These are phyloP conservation scores for Tolypocladium nubicola DNA, from an alignment of 2,329 filamentous ascomycete species.

Conservation along the genomic window DNA sequence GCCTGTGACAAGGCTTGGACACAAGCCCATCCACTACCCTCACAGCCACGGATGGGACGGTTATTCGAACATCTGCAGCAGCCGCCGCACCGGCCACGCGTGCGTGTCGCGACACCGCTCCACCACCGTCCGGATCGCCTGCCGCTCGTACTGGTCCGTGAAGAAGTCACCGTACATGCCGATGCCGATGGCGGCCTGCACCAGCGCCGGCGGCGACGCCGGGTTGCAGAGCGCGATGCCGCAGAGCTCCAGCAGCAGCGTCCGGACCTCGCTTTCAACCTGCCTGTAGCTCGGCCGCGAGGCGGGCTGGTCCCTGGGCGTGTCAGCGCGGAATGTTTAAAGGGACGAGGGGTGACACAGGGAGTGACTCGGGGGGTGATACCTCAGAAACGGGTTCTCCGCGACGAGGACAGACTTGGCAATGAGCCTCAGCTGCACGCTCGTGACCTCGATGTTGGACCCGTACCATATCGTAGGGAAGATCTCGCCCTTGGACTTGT, in stretches of 20 bases:
- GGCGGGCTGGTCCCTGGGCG: conserved; percentile 12
- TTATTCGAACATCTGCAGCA: conserved; percentile 25
- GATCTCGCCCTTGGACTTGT: conserved; percentile 25
- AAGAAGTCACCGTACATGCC: conserved; percentile 31
- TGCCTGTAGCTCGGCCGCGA: conserved; percentile 21
- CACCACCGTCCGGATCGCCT: conserved; percentile 25
- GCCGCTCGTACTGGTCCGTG: conserved; percentile 26
- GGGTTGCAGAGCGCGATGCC: conserved; percentile 29
- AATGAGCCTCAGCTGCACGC: conserved; percentile 27
- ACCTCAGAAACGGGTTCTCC: conserved; percentile 26
- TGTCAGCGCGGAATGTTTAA: neutral
- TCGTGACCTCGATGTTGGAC: conserved; percentile 28
- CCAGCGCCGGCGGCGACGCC: conserved; percentile 23
- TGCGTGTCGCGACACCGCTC: conserved; percentile 33
- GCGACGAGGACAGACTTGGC: conserved; percentile 28
- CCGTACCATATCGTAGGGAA: conserved; percentile 29
- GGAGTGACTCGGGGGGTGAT: neutral
- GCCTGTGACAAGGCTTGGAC: too few species aligned
- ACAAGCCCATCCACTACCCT: neutral
- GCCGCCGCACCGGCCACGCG: conserved; percentile 26
- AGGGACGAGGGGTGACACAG: too few species aligned
- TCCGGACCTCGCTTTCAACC: conserved; percentile 25
- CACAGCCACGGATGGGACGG: neutral
- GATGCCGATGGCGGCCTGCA: conserved; percentile 28
- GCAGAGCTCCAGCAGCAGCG: conserved; percentile 26